Base-by-base conservation (phyloP, 768 basidiomycete genomes). In the Russula dissimulans region DNA sequence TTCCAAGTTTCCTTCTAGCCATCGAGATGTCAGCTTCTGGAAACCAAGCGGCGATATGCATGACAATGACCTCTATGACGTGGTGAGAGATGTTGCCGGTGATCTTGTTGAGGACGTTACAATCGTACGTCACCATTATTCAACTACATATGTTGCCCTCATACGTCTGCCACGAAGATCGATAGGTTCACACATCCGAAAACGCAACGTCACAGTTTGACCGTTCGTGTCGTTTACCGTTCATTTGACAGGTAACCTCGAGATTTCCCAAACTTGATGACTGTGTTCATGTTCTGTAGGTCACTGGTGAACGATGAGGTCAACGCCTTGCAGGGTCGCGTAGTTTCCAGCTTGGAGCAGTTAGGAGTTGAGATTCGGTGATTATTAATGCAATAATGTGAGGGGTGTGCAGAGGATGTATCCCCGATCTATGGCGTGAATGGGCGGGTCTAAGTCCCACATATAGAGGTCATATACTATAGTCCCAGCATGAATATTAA, bases 21-120 rank as follows among this genome's bases (percentile, higher is more conserved):
- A 87, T 80, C 95, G 94, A 74, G 97, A 99, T 67, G 78, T 97
- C 68, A 92, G 90, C 71, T 97, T 98, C 76, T 99, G 97, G 97
- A 69, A 86, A 26, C 81, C 85, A 0, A 54, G 61, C 10, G 45
- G 58, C 18, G 75, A 79, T 49, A 76, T 94, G 66, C 94, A 97
- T 70, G 95, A 97, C 65, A 97, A 98, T 69, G 97, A 99, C 71
- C 90, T 97, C 69, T 98, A 91, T 69, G 97, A 99, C 68, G 78
- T 95, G 44, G 90, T 99, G 14, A 79, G 97, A 54, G 95, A 97
- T 66, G 82, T 89, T 6, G 93, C 90, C 4, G 95, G 95, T 4
- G 95, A 98, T 69, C 66, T 95, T 62, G 92, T 88, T 0, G 95
- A 98, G 71, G 87, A 89, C 63, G 95, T 98, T 11, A 81, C 87